A percentile compares a stretch with the other conserved stretches of the same genome.
phyloP scores from a whole-genome alignment of 2,329 filamentous ascomycete genomes.

The Monilinia aucupariae region DNA sequence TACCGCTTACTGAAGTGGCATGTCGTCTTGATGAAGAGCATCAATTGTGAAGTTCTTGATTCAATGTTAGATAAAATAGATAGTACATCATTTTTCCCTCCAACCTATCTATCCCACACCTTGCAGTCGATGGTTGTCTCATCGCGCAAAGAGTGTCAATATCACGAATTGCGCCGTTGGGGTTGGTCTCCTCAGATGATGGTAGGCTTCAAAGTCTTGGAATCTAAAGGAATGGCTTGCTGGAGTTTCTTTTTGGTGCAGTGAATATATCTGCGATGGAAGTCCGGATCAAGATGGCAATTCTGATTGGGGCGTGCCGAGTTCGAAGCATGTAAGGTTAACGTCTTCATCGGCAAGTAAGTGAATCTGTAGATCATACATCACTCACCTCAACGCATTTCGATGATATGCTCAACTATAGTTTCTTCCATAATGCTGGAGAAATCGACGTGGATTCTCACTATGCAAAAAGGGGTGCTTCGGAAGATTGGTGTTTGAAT shows the following conservation, averaged over 20 bases:
- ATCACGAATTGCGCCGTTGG: constrained; percentile 28
- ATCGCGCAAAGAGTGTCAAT: constrained; percentile 12
- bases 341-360: constrained; percentile 5
- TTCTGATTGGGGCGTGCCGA: constrained; percentile 21
- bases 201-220: neutral
- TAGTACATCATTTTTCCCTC: too few relatives aligned
- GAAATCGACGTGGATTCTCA: constrained; percentile 27
- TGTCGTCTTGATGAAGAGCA: neutral
- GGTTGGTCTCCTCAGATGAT: too few relatives aligned
- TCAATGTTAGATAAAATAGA: too few relatives aligned
- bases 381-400: constrained; percentile 25
- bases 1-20: neutral
- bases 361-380: constrained; percentile 12
- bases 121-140: neutral
- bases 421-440: constrained; percentile 35
- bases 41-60: neutral
- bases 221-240: neutral
- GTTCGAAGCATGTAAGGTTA: constrained; percentile 19
- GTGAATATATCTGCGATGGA: too few relatives aligned
- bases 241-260: too few relatives aligned
- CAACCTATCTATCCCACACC: neutral
- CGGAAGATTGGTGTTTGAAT: constrained; percentile 52
- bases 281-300: constrained; percentile 13
- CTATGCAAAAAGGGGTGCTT: constrained; percentile 39
- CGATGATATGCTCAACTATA: constrained; percentile 39